These are phyloP conservation scores for Metarhizium brunneum DNA, from an alignment of 2,329 filamentous ascomycete species.

Conservation along the genomic window DNA sequence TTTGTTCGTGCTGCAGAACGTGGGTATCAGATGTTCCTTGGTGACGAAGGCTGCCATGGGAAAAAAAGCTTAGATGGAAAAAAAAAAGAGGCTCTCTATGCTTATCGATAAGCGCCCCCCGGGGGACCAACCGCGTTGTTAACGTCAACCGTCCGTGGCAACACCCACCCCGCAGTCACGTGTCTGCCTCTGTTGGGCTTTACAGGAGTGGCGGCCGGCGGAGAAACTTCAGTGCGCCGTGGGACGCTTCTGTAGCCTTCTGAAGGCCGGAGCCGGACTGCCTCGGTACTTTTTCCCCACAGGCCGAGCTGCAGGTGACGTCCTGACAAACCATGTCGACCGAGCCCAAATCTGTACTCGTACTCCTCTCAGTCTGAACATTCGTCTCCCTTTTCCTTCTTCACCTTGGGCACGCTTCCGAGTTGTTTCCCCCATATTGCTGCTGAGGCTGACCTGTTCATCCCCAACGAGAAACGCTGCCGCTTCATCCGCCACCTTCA, in stretches of 20 bases:
- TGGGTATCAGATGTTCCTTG: background rate
- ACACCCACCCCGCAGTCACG: slow-evolving; percentile 24
- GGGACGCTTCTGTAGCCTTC: background rate
- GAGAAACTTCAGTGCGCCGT: background rate
- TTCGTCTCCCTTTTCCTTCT: background rate
- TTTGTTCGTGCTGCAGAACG: background rate
- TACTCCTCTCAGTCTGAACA: background rate
- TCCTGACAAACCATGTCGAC: slow-evolving; percentile 8
- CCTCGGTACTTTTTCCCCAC: slow-evolving; percentile 13
- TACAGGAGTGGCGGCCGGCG: background rate
- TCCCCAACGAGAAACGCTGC: background rate
- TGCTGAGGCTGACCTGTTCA: background rate
- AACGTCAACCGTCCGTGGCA: background rate
- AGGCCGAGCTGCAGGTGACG: slow-evolving; percentile 9
- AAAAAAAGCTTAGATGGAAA: background rate
- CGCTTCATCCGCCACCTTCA: background rate
- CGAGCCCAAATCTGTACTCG: background rate
- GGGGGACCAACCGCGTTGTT: no score
- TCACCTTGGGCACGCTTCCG: background rate
- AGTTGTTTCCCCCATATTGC: background rate
- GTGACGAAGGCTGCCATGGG: background rate
- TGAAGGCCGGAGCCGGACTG: slow-evolving; percentile 7
- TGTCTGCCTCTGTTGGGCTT: slow-evolving; percentile 11
- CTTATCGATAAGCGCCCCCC: slow-evolving; percentile 24
- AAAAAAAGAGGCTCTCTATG: slow-evolving; percentile 16